Conservation (phyloP, 2,329 filamentous ascomycete species). For the Madurella mycetomatis region DNA sequence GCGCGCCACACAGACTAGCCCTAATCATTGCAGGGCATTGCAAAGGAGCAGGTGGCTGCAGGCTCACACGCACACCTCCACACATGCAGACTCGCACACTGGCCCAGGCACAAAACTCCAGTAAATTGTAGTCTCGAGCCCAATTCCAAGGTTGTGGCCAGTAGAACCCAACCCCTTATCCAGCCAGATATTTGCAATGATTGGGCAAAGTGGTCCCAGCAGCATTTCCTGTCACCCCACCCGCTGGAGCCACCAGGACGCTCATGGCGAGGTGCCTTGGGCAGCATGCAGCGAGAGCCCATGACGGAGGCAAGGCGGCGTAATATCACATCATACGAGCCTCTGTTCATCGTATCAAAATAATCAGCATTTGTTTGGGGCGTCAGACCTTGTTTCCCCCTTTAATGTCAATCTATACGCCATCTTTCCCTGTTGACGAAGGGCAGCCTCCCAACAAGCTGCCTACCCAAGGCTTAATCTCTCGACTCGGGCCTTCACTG, state of each 20-base stretch:
- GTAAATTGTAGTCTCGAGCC: background rate
- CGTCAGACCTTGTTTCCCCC: slow-evolving; percentile 3
- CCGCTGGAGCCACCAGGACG: background rate
- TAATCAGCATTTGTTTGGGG: background rate
- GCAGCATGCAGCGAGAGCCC: slow-evolving; percentile 1
- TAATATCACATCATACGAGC: slow-evolving; percentile 24
- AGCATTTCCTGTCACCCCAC: background rate
- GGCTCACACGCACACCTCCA: too few relatives aligned
- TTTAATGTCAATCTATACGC: background rate
- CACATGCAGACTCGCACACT: too few relatives aligned
- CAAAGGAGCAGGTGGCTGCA: too few relatives aligned
- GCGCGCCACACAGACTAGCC: background rate
- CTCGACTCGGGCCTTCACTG: slow-evolving; percentile 58
- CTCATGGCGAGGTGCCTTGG: background rate
- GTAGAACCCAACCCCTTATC: background rate
- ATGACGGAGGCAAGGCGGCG: background rate
- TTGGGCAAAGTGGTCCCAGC: slow-evolving; percentile 3
- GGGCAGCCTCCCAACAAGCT: background rate
- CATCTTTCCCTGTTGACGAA: background rate
- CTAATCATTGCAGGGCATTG: background rate
- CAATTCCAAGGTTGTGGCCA: background rate
- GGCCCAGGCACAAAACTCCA: background rate
- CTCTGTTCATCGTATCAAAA: slow-evolving; percentile 2
- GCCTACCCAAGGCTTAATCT: slow-evolving; percentile 41
- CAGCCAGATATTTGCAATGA: background rate